Evolutionary conservation across 352 stramenopile genomes (phyloP), one percentile per base, ranked within the genome.

Genomic region (Peronospora destructor): DNA sequence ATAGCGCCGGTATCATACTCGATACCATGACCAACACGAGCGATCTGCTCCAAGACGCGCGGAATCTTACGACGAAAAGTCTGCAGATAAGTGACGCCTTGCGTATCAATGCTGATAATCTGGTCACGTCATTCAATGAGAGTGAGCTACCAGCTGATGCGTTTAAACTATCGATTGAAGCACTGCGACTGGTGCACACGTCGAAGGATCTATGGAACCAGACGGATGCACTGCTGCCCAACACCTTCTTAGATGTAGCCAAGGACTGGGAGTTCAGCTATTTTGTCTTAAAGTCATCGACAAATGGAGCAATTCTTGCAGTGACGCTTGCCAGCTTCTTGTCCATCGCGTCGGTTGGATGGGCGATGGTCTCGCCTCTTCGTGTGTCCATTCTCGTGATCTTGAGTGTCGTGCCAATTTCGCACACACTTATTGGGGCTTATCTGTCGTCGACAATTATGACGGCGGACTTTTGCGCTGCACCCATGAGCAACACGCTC

Each of bases 271-370:
- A 87, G 42, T 63, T 78, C 43, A 77, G 59, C 59, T 91, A 91
- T 61, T 91, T 89, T 37, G 66, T 84, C 58, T 73, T 91, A 49
- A 86, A 91, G 59, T 83, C 74, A 16, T 78, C 77, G 19, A 91
- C 80, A 1, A 91, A 89, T 48, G 73, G 68, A 0, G 79, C 79
- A n/a, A 91, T 91, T 45, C 48, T 91, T 17, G 66, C 70, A 2
- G 79, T 91, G 6, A 56, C 76, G 12, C 59, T 91, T 14, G 68
- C 80, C 28, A 87, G 76, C 50, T 87, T 91, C 52, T 51, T 91
- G 37, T 84, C 77, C 16, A 88, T 91, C 45, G 71, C 81, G 35
- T 82, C 76, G 10, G 84, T 91, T 36, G 81, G 81, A 1, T 91
- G 81, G 81, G 76, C 77, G 12, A 84, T 91, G 77, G 68, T 88